Conservation (phyloP, 2,329 filamentous ascomycete genomes). For the Fusarium caatingaense region DNA sequence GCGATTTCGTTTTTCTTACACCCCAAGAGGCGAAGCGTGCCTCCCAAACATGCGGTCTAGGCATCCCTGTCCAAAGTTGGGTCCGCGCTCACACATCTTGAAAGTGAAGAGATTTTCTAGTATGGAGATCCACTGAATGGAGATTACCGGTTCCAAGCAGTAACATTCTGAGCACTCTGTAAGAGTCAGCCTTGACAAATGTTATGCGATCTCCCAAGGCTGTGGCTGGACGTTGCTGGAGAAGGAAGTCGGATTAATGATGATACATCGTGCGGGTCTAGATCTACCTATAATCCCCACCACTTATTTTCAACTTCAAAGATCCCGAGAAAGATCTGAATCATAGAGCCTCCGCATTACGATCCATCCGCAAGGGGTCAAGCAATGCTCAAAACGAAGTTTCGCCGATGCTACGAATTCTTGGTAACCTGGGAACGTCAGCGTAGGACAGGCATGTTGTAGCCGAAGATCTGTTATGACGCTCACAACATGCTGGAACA, state of each 20-base stretch:
- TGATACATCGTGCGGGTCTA: conserved; percentile 14
- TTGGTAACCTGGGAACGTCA: conserved; percentile 33
- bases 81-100: conserved; percentile 23
- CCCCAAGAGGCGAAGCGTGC: conserved; percentile 29
- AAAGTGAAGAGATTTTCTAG: conserved; percentile 42
- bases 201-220: conserved; percentile 37
- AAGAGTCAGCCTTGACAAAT: conserved; percentile 22
- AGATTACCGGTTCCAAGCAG: conserved; percentile 39
- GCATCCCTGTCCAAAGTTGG: conserved; percentile 42
- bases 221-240: conserved; percentile 31
- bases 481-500: conserved; percentile 26
- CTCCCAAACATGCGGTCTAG: conserved; percentile 42
- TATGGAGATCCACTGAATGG: conserved; percentile 43
- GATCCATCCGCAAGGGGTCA: conserved; percentile 21
- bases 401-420: conserved; percentile 17
- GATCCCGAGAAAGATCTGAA: conserved; percentile 25
- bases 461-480: conserved; percentile 36
- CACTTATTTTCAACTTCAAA: conserved; percentile 33
- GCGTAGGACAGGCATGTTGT: conserved; percentile 38
- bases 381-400: conserved; percentile 13
- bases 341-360: conserved; percentile 11
- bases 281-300: conserved; percentile 21
- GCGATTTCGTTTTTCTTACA: conserved; percentile 2
- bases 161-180: conserved; percentile 14
- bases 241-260: conserved; percentile 29